A percentile compares a stretch with the other conserved stretches of the same genome.
Evolutionary conservation across 306 rosid species (phyloP).

Genomic region (Medicago arabica): DNA sequence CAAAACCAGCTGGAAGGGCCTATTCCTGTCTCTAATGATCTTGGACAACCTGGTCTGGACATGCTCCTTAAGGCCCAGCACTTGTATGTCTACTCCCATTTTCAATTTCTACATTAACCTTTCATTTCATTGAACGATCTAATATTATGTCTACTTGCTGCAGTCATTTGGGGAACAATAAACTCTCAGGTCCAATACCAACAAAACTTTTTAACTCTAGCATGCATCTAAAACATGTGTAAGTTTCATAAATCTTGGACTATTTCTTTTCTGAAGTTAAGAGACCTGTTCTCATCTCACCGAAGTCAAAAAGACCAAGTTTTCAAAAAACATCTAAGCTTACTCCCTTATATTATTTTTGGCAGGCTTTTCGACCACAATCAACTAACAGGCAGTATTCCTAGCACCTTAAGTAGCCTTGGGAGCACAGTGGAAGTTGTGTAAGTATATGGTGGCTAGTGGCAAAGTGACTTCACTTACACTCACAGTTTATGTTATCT

Average conservation of each 20-base stretch:
- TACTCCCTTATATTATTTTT: conserved; percentile 20
- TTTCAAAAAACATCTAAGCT: too few relatives aligned
- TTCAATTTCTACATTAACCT: conserved; percentile 21
- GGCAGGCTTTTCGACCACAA: conserved; percentile 68
- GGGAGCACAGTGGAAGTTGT: conserved; percentile 56
- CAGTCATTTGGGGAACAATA: conserved; percentile 74
- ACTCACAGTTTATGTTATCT: neutral
- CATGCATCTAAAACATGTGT: conserved; percentile 63
- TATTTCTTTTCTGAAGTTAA: too few relatives aligned
- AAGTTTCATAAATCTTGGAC: conserved; percentile 44
- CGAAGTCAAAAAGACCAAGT: too few relatives aligned
- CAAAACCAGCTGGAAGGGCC: conserved; percentile 56
- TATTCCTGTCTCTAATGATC: conserved; percentile 51
- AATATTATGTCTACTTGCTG: conserved; percentile 31
- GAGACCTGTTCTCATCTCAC: too few relatives aligned
- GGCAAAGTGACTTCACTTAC: conserved; percentile 10
- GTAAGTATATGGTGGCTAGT: conserved; percentile 59
- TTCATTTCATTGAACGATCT: conserved; percentile 36
- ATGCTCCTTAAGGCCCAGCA: conserved; percentile 49
- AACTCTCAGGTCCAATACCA: conserved; percentile 56
- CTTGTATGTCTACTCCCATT: conserved; percentile 51
- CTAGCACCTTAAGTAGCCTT: conserved; percentile 47
- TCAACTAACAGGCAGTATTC: conserved; percentile 56
- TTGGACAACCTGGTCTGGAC: conserved; percentile 54
- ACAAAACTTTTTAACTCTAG: conserved; percentile 51